Evolutionary conservation across 495 filamentous ascomycete genomes (phyloP).

Genomic region (Penicillium manginii): DNA sequence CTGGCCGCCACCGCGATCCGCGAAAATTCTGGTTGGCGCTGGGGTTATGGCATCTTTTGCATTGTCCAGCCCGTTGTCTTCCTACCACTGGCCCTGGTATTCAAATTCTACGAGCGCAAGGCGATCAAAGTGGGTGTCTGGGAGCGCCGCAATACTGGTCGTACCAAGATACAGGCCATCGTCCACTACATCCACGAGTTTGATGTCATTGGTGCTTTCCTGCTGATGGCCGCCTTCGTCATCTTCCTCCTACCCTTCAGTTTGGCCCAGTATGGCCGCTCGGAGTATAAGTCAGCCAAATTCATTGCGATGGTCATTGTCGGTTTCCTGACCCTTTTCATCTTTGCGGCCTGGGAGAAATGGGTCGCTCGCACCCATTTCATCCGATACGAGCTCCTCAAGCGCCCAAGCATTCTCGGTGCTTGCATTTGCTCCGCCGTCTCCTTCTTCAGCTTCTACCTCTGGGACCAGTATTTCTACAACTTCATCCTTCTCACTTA

Average conservation of each 20-base stretch:
- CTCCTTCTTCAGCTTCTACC: slow-evolving; percentile 66
- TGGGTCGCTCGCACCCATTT: slow-evolving; percentile 61
- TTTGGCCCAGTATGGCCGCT: slow-evolving; percentile 49
- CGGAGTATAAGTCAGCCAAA: slow-evolving; percentile 52
- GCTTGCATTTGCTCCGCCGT: slow-evolving; percentile 58
- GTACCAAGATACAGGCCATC: slow-evolving; percentile 51
- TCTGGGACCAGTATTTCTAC: slow-evolving; percentile 70
- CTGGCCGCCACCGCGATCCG: slow-evolving; percentile 47
- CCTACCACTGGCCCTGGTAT: slow-evolving; percentile 51
- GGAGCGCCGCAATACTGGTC: slow-evolving; percentile 38
- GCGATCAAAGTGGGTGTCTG: slow-evolving; percentile 51
- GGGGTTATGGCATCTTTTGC: slow-evolving; percentile 65
- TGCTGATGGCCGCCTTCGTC: slow-evolving; percentile 61
- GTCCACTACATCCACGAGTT: slow-evolving; percentile 62
- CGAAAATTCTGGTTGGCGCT: slow-evolving; percentile 58
- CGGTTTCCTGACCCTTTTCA: slow-evolving; percentile 56
- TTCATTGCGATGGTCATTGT: slow-evolving; percentile 62
- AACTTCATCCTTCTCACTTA: slow-evolving; percentile 77
- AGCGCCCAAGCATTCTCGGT: slow-evolving; percentile 66
- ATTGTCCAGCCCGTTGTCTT: slow-evolving; percentile 60
- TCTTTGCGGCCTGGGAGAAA: slow-evolving; percentile 64
- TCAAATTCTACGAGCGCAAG: slow-evolving; percentile 61
- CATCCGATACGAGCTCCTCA: slow-evolving; percentile 62
- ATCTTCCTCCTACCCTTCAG: slow-evolving; percentile 68
- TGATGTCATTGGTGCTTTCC: slow-evolving; percentile 62